Evolutionary conservation across 371 early-diverging fungal genomes (phyloP).

Genomic region (Sporodiniella umbellata): DNA sequence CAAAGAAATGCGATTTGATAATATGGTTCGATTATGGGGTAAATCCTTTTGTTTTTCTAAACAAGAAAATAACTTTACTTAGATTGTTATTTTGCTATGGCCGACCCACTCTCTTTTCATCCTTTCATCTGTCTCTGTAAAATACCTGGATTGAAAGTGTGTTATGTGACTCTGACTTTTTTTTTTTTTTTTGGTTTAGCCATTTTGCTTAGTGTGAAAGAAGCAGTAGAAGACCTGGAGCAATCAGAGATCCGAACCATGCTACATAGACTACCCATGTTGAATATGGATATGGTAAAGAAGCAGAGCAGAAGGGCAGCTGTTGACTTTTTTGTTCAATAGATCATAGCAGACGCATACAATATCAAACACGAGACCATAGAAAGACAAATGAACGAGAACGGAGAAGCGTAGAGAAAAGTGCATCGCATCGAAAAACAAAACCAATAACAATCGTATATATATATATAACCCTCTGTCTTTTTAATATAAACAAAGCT

Average conservation of each 20-base stretch:
- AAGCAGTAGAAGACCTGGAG: slow-evolving; percentile 86
- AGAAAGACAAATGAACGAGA: slow-evolving; percentile 29
- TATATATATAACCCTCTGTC: neutral
- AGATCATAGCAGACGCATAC: slow-evolving; percentile 32
- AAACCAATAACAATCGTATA: neutral
- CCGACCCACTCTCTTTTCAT: slow-evolving; percentile 72
- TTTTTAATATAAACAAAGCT: too few relatives aligned
- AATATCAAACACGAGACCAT: slow-evolving; percentile 28
- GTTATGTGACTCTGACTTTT: neutral
- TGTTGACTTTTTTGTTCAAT: neutral
- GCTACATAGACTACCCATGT: slow-evolving; percentile 71
- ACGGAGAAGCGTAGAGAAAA: slow-evolving; percentile 18
- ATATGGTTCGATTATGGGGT: slow-evolving; percentile 81
- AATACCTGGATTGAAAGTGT: slow-evolving; percentile 1
- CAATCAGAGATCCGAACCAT: slow-evolving; percentile 87
- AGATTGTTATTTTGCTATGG: slow-evolving; percentile 77
- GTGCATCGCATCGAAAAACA: neutral
- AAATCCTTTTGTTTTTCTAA: slow-evolving; percentile 12
- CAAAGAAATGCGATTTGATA: slow-evolving; percentile 78
- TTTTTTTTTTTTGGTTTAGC: slow-evolving; percentile 28
- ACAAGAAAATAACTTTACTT: neutral
- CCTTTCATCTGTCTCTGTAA: slow-evolving; percentile 75
- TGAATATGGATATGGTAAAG: slow-evolving; percentile 73
- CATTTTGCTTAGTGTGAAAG: slow-evolving; percentile 64
- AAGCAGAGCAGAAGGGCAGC: neutral